These are phyloP conservation scores for Chlorella vulgaris DNA, from an alignment of 139 green algal genomes.

Conservation along the genomic window DNA sequence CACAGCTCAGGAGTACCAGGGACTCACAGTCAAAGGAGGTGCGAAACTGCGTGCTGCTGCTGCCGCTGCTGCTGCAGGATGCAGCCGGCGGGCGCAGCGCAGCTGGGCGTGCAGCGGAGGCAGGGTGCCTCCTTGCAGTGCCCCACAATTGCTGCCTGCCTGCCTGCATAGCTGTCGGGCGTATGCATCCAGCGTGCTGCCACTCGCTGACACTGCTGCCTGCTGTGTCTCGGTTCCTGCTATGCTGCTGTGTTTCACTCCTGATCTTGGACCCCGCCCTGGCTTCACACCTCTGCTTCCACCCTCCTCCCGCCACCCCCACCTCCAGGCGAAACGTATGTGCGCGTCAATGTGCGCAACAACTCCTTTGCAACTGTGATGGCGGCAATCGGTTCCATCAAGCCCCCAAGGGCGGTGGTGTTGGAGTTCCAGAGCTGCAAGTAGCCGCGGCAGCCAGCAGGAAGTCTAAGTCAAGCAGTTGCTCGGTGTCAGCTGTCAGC, in stretches of 20 bases:
- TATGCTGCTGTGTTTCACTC: too few relatives aligned
- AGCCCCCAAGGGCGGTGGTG: conserved; percentile 13
- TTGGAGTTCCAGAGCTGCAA: conserved; percentile 51
- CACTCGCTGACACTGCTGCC: too few relatives aligned
- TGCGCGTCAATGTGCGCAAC: conserved; percentile 39
- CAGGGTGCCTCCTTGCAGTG: too few relatives aligned
- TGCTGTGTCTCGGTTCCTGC: too few relatives aligned
- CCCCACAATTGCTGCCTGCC: too few relatives aligned
- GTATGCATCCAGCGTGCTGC: too few relatives aligned
- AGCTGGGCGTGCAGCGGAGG: neutral
- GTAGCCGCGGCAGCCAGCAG: neutral
- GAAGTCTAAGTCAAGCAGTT: neutral
- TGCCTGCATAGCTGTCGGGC: too few relatives aligned
- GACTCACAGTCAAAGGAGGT: conserved; percentile 33
- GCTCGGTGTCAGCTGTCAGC: too few relatives aligned
- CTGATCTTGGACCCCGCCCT: too few relatives aligned
- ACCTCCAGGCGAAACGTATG: conserved; percentile 31
- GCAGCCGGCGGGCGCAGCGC: neutral
- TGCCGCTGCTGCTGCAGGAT: conserved; percentile 11
- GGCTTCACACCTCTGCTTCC: neutral
- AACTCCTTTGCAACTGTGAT: conserved; percentile 48
- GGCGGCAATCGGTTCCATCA: conserved; percentile 40
- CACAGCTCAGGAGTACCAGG: conserved; percentile 42
- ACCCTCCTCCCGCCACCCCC: neutral
- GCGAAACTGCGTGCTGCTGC: too few relatives aligned